Base-by-base conservation (phyloP, 2,329 filamentous ascomycete species). In the Alternaria brassicae region DNA sequence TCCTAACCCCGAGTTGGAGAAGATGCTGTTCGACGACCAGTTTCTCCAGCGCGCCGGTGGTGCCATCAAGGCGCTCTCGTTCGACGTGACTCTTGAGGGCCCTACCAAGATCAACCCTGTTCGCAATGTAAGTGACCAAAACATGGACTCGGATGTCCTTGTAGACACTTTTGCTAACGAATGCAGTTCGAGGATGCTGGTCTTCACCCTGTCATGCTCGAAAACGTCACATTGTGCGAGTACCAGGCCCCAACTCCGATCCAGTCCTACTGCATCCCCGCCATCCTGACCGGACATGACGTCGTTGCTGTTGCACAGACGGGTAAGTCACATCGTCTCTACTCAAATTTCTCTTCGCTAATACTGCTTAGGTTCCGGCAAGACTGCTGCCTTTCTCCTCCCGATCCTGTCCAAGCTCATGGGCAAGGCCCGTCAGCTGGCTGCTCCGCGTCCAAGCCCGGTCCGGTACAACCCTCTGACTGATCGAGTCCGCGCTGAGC, bases 221-320 rank as follows among this genome's bases (percentile, higher is more conserved):
- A 89, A 63, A 99, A 98, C 66, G 84, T 97, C 39, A 74, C 86
- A 60, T 82, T 93, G 2, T 89, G 88, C 61, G 85, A 88, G 1
- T 98, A 96, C 72, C 76, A 81, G 0, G 72, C 79, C 1, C 92
- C 93, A 0, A 98, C 95, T 0, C 91, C 93, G 0, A 95, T 99
- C 36, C 95, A 99, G 75, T 86, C 87, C 19, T 97, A 91, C 75
- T 89, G 88, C 4, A 86, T 98, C 28, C 93, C 95, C 0, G 89
- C 93, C 0, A 88, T 98, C 41, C 79, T 91, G 21, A 81, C 85
- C 49, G 91, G 91, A 1, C 83, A 91, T 66, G 95, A 99, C 77
- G 82, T 98, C 28, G 91, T 98, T 66, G 93, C 89, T 3, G 88
- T 95, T 70, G 93, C 95, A 8, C 94, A 98, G 79, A 99, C 95